A percentile compares a stretch with the other conserved stretches of the same genome.
These are phyloP conservation scores for Phytopythium mirpurense DNA, from an alignment of 352 stramenopile genomes.

Conservation along the genomic window DNA sequence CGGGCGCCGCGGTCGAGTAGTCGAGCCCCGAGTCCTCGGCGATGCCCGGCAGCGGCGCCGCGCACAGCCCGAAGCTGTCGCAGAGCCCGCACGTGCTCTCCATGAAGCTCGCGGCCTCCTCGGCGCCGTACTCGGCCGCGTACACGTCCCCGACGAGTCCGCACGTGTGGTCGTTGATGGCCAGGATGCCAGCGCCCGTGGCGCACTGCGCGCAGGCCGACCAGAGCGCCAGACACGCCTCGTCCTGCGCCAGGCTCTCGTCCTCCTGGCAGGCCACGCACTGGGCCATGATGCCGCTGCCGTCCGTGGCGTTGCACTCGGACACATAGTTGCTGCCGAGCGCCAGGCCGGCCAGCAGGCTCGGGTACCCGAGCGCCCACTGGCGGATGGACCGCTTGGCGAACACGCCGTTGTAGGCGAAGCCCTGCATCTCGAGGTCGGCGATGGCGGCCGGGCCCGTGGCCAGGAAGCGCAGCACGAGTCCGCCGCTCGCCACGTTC, in stretches of 20 bases:
- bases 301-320: constrained; percentile 23
- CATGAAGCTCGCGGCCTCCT: constrained; percentile 25
- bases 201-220: constrained; percentile 43
- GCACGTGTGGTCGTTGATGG: constrained; percentile 43
- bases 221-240: constrained; percentile 31
- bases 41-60: constrained; percentile 45
- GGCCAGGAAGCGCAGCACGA: constrained; percentile 32
- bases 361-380: constrained; percentile 48
- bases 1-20: constrained; percentile 29
- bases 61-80: constrained; percentile 33
- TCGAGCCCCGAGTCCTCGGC: constrained; percentile 50
- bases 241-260: constrained; percentile 8
- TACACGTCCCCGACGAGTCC: constrained; percentile 31
- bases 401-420: constrained; percentile 55
- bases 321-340: constrained; percentile 43
- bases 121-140: constrained; percentile 29
- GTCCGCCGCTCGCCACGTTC: constrained; percentile 26
- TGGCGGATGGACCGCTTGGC: constrained; percentile 39
- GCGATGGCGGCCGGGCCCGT: constrained; percentile 26
- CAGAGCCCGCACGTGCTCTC: constrained; percentile 37
- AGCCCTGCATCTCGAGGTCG: constrained; percentile 31
- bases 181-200: constrained; percentile 27
- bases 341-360: constrained; percentile 39
- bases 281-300: constrained; percentile 29
- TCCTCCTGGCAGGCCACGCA: constrained; percentile 35